Evolutionary conservation across 345 rosid species (phyloP), one percentile per base, ranked within the genome.

Genomic region (Toxicodendron radicans): DNA sequence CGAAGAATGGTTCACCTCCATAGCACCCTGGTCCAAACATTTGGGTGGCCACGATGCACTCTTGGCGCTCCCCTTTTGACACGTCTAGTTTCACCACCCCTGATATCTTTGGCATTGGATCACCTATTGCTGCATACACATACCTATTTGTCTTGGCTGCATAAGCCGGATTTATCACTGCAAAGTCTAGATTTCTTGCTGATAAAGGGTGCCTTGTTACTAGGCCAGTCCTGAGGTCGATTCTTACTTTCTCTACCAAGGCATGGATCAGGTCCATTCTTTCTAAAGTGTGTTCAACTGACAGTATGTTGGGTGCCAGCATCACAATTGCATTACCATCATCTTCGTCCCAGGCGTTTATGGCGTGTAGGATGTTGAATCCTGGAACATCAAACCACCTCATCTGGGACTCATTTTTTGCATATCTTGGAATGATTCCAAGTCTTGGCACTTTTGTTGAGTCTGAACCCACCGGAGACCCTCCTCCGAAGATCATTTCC

Each of bases 351-450:
- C 90, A 88, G 0, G 92, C 88, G 33, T 88, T 88, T 64, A 86
- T 84, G 7, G 83, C 74, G 75, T 88, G 92, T 1, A 86, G 73
- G 21, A 71, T 46, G 68, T 88, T 88, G 74, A 86, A 83, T 2
- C 92, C 92, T 7, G 90, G 88, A 49, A 86, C 88, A 5, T 88
- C 88, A 41, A 88, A 88, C 92, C 88, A 88, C 51, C 54, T 80
- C 76, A 88, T 77, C 38, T 81, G 77, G 0, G 88, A 78, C 76
- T 86, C 88, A 33, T 86, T 81, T 23, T 66, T 80, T 1, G 90
- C 87, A 13, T 86, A 80, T 17, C 86, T 68, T 7, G 88, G 92
- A 20, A 86, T 75, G 56, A 88, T 62, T 69, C 92, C 90, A 1
- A 88, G 63, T 63, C 87, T 79, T 0, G 86, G 74, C 0, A 88